Base-by-base conservation (phyloP, 2,329 filamentous ascomycete genomes). In the Tolypocladium sp. region DNA sequence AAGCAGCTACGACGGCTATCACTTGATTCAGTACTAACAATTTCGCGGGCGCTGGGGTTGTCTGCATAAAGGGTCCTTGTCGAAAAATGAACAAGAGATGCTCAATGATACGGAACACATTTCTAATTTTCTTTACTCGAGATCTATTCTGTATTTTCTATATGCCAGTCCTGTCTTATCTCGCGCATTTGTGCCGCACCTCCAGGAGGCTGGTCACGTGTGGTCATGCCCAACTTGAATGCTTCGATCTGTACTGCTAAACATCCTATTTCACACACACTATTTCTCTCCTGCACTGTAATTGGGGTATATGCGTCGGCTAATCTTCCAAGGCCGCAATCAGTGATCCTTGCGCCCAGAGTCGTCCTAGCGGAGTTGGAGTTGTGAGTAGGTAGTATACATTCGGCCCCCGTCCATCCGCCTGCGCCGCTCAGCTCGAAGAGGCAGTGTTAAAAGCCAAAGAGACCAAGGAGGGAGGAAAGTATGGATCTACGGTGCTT, bases 401-500 rank as follows among this genome's bases (percentile, higher is more conserved):
- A 53, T 53, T 22, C 10, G 30, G 20, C 49, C 15, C 12, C 44
- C 20, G 20, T 15, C 37, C 15, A 37, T 9, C 30, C 30, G n/a
- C 10, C 20, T 8, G 20, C 49, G 30, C 30, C 22, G 46, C 49
- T 53, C 49, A 22, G 49, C 30, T 53, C 49, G 49, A 7, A 37
- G 5, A 37, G 49, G 49, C 20, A 22, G 20, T 4, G 33, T n/a
- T 46, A 27, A 13, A 55, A 49, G 7, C 58, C 38, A 7, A 59
- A 57, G 8, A 60, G 25, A 9, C 37, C 51, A 3, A 22, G 22
- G 17, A 56, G 20, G 6, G 41, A 49, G 15, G 59, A 61, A 2
- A 61, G 40, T 20, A 72, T 58, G 38, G 62, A 61, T 38, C 63
- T 65, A 13, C 66, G 67, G 42, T 69, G 67, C 44, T 60, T 69